A percentile compares a stretch with the other conserved stretches of the same genome.
phyloP scores from a whole-genome alignment of 306 rosid genomes.

The Geum urbanum region DNA sequence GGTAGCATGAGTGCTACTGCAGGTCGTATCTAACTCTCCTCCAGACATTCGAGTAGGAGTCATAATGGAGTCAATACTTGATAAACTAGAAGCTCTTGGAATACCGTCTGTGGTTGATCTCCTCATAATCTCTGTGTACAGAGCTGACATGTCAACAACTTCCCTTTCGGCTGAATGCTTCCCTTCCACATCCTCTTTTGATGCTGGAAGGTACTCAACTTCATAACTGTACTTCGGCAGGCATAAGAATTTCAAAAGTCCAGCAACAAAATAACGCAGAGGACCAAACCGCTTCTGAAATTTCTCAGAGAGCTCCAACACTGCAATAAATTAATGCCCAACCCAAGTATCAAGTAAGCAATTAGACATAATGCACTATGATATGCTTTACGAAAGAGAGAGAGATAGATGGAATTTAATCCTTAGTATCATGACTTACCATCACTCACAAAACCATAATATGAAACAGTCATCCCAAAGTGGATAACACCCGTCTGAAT shows the following conservation, averaged over 20 bases:
- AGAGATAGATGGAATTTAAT: neutral
- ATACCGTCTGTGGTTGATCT: slow-evolving; percentile 84
- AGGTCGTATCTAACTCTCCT: slow-evolving; percentile 69
- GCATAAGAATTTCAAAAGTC: slow-evolving; percentile 88
- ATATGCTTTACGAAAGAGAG: too few species aligned
- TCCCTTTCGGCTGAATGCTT: slow-evolving; percentile 53
- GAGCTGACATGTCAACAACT: slow-evolving; percentile 80
- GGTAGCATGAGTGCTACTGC: slow-evolving; percentile 75
- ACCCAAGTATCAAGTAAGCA: neutral
- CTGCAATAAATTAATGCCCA: slow-evolving; percentile 43
- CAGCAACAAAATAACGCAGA: slow-evolving; percentile 93
- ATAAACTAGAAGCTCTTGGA: slow-evolving; percentile 96
- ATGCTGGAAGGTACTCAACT: slow-evolving; percentile 89
- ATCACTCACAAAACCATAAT: slow-evolving; percentile 92
- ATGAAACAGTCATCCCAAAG: slow-evolving; percentile 93
- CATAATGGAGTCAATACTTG: slow-evolving; percentile 98
- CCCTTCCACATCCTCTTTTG: slow-evolving; percentile 68
- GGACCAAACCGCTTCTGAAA: slow-evolving; percentile 98
- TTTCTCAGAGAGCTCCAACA: slow-evolving; percentile 90
- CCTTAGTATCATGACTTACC: slow-evolving; percentile 51
- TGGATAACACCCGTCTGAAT: slow-evolving; percentile 76
- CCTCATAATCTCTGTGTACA: slow-evolving; percentile 75
- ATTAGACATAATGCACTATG: too few species aligned
- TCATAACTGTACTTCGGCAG: slow-evolving; percentile 89
- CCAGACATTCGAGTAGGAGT: slow-evolving; percentile 94